Conservation (phyloP, 495 filamentous ascomycete species). For the Lineolata rhizophorae region DNA sequence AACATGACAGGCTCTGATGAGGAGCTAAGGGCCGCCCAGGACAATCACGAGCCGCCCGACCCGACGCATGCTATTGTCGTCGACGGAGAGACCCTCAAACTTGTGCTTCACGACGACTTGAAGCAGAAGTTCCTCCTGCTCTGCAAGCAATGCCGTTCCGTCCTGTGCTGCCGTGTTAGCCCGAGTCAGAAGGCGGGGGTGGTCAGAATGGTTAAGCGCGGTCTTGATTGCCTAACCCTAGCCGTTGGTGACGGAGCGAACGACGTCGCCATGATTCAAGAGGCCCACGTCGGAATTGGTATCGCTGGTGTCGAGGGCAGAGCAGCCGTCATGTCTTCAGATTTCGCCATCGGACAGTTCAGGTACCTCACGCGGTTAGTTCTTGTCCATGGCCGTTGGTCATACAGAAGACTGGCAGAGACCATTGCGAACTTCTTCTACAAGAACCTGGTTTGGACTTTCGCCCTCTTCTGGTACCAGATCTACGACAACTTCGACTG, state of each 20-base stretch:
- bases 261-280: slow-evolving; percentile 99
- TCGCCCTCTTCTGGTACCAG: slow-evolving; percentile 95
- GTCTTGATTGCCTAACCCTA: slow-evolving; percentile 90
- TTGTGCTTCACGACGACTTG: slow-evolving; percentile 62
- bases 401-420: slow-evolving; percentile 80
- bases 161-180: slow-evolving; percentile 94
- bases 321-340: slow-evolving; percentile 95
- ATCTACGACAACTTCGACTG: slow-evolving; percentile 90
- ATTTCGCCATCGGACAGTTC: slow-evolving; percentile 98
- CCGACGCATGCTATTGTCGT: slow-evolving; percentile 93
- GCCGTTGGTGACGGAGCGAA: slow-evolving; percentile 96
- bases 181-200: slow-evolving; percentile 96
- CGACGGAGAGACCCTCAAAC: slow-evolving; percentile 81
- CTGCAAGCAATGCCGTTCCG: slow-evolving; percentile 93
- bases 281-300: slow-evolving; percentile 94
- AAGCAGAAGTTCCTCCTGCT: slow-evolving; percentile 84
- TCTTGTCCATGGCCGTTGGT: slow-evolving; percentile 92
- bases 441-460: slow-evolving; percentile 99
- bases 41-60: slow-evolving; percentile 62
- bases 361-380: slow-evolving; percentile 78
- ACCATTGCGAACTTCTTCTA: slow-evolving; percentile 99
- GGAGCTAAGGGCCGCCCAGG: slow-evolving; percentile 56
- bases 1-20: slow-evolving; percentile 68
- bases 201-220: slow-evolving; percentile 80
- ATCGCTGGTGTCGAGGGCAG: slow-evolving; percentile 95